Evolutionary conservation across 1,139 yeast species (phyloP).

Genomic region (Schwanniomyces etchellsii): DNA sequence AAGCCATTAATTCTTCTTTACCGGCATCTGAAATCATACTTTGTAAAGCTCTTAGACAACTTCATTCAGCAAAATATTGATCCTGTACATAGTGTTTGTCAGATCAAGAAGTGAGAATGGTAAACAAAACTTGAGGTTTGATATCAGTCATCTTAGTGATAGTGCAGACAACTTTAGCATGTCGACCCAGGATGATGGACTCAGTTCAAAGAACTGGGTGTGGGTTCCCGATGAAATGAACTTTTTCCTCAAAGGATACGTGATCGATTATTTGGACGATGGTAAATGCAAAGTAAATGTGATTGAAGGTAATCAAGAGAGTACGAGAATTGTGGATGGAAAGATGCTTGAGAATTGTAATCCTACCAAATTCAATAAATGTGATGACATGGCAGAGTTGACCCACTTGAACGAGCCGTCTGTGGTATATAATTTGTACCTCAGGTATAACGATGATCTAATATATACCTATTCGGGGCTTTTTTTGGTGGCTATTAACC

Average conservation of each 20-base stretch:
- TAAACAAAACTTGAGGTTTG: too few species aligned
- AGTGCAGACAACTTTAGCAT: slow-evolving; percentile 4
- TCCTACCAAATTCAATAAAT: slow-evolving; percentile 88
- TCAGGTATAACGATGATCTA: slow-evolving; percentile 70
- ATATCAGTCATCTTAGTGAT: too few species aligned
- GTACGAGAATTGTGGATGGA: slow-evolving; percentile 31
- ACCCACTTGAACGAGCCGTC: slow-evolving; percentile 94
- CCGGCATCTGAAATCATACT: too few species aligned
- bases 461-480: slow-evolving; percentile 80
- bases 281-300: slow-evolving; percentile 48
- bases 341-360: slow-evolving; percentile 62
- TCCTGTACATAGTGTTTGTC: too few species aligned
- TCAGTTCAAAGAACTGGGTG: slow-evolving; percentile 58
- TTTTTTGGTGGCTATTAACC: slow-evolving; percentile 92
- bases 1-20: too few species aligned
- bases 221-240: slow-evolving; percentile 75
- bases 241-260: slow-evolving; percentile 66
- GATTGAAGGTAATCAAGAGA: slow-evolving; percentile 40
- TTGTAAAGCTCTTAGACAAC: too few species aligned
- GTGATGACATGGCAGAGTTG: slow-evolving; percentile 92
- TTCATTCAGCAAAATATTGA: too few species aligned
- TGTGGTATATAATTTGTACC: slow-evolving; percentile 73
- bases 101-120: too few species aligned
- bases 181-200: slow-evolving; percentile 42
- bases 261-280: slow-evolving; percentile 50